Evolutionary conservation across 192 early-diverging fungal genomes (phyloP), one percentile per base, ranked within the genome.

Genomic region (Geranomyces variabilis): DNA sequence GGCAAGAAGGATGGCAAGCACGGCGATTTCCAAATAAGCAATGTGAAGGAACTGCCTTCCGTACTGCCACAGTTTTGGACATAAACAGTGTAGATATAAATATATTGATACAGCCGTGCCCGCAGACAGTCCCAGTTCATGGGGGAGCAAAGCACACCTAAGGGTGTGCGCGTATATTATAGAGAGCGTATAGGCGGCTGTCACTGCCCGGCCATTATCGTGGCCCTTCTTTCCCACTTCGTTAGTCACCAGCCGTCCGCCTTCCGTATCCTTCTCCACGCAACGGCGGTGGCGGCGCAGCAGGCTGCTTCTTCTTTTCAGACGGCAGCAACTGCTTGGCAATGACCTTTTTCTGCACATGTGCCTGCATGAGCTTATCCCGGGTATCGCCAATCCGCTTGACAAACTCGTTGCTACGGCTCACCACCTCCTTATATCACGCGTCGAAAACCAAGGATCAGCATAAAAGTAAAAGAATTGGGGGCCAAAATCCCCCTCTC

Each of bases 31-130:
- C 88, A 90, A 63, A 90, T 92, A 61, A 26, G 33, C 19, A 69
- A 79, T 34, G 83, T 93, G 36, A 81, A 86, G 33, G 81, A 91
- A 4, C 80, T 93, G 24, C 87, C 87, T 0, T 61, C 46, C 1
- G 88, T 87, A 0, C 70, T 91, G 31, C 90, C 90, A 13, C 78
- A 88, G 34, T 75, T 75, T 48, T 75, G 73, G 73, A 41, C 36
- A 7, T 41, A 10, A 41, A 41, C 3, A 41, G n/a, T n/a, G n/a
- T 10, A 41, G 3, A 41, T 41, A 3, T 41, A 41, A 10, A 41
- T 10, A 3, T 41, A 41, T 41, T 7, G n/a, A n/a, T n/a, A n/a
- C n/a, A n/a, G n/a, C n/a, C n/a, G n/a, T n/a, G n/a, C n/a, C n/a
- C n/a, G n/a, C n/a, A n/a, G n/a, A n/a, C n/a, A n/a, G n/a, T n/a